Conservation (phyloP, 2,329 filamentous ascomycete species). For the Xylaria digitata region DNA sequence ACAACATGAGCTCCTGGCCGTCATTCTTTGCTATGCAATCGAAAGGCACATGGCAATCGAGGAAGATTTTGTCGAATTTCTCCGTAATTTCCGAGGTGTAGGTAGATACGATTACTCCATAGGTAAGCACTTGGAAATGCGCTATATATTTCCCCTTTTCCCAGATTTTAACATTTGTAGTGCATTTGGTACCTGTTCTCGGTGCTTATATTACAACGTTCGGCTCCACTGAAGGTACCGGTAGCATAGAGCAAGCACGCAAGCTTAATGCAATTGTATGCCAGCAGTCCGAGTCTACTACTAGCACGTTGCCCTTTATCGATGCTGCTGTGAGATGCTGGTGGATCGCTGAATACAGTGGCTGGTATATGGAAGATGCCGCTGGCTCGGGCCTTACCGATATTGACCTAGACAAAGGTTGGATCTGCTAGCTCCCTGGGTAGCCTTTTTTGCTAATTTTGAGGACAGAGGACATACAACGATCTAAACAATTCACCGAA, state of each 20-base stretch:
- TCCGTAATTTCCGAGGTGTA: conserved; percentile 73
- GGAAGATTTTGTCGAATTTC: conserved; percentile 78
- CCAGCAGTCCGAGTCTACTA: conserved; percentile 71
- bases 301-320: conserved; percentile 79
- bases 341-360: conserved; percentile 95
- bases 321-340: conserved; percentile 82
- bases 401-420: conserved; percentile 71
- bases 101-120: conserved; percentile 75
- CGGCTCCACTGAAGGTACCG: conserved; percentile 79
- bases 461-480: conserved; percentile 72
- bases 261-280: conserved; percentile 76
- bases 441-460: conserved; percentile 42
- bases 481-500: conserved; percentile 79
- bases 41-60: conserved; percentile 77
- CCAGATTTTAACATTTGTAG: conserved; percentile 53
- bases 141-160: not conserved
- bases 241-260: conserved; percentile 74
- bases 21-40: conserved; percentile 82
- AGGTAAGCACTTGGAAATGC: conserved; percentile 32
- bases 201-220: conserved; percentile 81
- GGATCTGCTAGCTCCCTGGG: conserved; percentile 38
- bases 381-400: conserved; percentile 68
- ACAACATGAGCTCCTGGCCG: conserved; percentile 88
- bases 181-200: conserved; percentile 86
- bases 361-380: conserved; percentile 83